Evolutionary conservation across 345 rosid genomes (phyloP).

Genomic region (Xanthoceras sorbifolium): DNA sequence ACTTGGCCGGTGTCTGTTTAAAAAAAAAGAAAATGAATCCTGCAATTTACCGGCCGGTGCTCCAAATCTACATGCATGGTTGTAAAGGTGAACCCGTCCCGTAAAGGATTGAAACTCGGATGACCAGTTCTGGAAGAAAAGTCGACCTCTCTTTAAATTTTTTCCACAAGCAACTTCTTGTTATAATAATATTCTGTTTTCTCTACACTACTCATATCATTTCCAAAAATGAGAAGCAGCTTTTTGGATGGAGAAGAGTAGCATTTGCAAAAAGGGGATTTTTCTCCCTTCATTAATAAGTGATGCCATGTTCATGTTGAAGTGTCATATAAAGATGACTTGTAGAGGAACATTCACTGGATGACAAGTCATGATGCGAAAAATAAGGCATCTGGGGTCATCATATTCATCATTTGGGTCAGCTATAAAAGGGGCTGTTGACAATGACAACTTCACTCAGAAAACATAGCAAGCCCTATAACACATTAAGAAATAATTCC

Average conservation of each 20-base stretch:
- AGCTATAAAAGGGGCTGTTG: slow-evolving; percentile 25
- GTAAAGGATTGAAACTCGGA: neutral
- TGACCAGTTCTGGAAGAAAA: neutral
- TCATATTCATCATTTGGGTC: neutral
- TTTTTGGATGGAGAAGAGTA: slow-evolving; percentile 7
- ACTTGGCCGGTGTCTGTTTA: neutral
- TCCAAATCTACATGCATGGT: neutral
- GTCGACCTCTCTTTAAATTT: neutral
- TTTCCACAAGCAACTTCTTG: neutral
- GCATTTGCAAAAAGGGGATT: neutral
- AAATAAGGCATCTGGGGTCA: neutral
- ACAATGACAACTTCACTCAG: neutral
- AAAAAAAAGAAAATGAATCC: neutral
- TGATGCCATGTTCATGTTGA: slow-evolving; percentile 21
- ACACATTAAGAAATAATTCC: neutral
- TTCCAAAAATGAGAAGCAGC: neutral
- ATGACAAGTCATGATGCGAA: neutral
- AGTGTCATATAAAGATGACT: too few relatives aligned
- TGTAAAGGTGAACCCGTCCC: neutral
- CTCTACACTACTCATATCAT: neutral
- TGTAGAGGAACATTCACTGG: neutral
- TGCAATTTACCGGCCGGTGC: neutral
- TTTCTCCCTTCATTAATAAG: neutral
- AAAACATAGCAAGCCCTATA: neutral
- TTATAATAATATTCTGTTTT: neutral